phyloP scores from a whole-genome alignment of 1,139 yeast genomes.

The Diutina pseudorugosa region DNA sequence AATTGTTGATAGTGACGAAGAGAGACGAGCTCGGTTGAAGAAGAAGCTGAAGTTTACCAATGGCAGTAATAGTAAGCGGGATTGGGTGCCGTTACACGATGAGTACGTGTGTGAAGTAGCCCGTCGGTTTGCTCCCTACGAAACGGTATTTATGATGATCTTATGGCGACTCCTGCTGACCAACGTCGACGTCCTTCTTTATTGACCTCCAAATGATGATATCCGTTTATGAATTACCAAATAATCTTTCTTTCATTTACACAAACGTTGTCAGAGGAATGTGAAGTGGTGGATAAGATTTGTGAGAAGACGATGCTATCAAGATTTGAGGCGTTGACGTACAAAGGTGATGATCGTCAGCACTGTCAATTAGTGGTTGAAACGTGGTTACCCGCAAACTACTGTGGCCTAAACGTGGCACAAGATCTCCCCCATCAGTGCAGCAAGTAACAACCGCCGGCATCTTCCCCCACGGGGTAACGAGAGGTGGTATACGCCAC shows the following conservation, averaged over 20 bases:
- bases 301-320: no score
- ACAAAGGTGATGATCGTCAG: no score
- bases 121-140: slow-evolving; percentile 49
- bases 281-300: no score
- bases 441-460: neutral
- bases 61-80: slow-evolving; percentile 29
- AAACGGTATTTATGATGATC: slow-evolving; percentile 56
- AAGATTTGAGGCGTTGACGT: no score
- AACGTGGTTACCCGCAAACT: no score
- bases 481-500: no score
- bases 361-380: no score
- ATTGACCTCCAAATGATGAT: no score
- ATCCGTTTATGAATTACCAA: no score
- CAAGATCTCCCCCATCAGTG: neutral
- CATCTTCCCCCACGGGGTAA: neutral
- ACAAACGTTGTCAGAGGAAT: no score
- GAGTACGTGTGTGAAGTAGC: slow-evolving; percentile 46
- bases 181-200: slow-evolving; percentile 33
- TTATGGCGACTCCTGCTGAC: slow-evolving; percentile 64
- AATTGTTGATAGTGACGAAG: slow-evolving; percentile 19
- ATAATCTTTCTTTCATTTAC: no score
- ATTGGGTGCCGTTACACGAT: slow-evolving; percentile 54
- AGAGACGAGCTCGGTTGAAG: slow-evolving; percentile 16
- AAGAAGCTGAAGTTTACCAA: slow-evolving; percentile 24
- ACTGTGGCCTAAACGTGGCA: neutral